Evolutionary conservation across 2,329 filamentous ascomycete genomes (phyloP).

Genomic region (Zymoseptoria ardabiliae): DNA sequence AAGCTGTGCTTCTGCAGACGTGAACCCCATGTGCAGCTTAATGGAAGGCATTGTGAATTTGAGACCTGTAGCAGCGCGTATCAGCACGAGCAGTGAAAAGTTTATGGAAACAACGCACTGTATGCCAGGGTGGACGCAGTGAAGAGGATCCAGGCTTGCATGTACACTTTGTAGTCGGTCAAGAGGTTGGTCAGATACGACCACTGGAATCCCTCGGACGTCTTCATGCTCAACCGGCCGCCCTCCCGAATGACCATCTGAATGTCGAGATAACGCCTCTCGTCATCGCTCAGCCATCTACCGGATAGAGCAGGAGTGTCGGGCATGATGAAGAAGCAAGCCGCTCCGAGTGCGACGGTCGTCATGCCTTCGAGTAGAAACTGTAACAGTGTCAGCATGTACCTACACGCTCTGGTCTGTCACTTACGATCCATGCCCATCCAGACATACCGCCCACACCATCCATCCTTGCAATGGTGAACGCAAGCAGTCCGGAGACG

Average conservation of each 20-base stretch:
- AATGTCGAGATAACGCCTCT: constrained; percentile 14
- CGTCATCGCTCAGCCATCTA: constrained; percentile 23
- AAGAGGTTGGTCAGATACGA: constrained; percentile 16
- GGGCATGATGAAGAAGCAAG: constrained; percentile 52
- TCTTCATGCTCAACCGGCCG: constrained; percentile 10
- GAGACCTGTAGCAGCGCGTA: not conserved
- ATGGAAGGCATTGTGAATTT: constrained; percentile 17
- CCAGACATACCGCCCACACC: constrained; percentile 29
- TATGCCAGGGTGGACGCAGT: constrained; percentile 17
- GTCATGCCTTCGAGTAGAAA: constrained; percentile 53
- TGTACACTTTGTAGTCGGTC: constrained; percentile 19
- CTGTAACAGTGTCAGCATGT: too few relatives aligned
- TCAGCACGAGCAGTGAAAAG: too few relatives aligned
- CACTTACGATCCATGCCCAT: too few relatives aligned
- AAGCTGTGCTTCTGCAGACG: constrained; percentile 17
- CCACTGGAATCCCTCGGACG: constrained; percentile 20
- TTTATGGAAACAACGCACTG: too few relatives aligned
- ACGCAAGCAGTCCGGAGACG: constrained; percentile 21
- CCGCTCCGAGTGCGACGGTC: constrained; percentile 46
- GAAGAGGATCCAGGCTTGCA: constrained; percentile 19
- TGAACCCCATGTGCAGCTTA: constrained; percentile 13
- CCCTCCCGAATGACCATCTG: constrained; percentile 17
- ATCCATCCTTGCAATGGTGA: constrained; percentile 34
- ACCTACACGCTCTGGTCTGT: too few relatives aligned
- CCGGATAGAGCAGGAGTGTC: constrained; percentile 24